Evolutionary conservation across 78 protist species (phyloP), one percentile per base, ranked within the genome.

Genomic region (Polysphondylium violaceum): DNA sequence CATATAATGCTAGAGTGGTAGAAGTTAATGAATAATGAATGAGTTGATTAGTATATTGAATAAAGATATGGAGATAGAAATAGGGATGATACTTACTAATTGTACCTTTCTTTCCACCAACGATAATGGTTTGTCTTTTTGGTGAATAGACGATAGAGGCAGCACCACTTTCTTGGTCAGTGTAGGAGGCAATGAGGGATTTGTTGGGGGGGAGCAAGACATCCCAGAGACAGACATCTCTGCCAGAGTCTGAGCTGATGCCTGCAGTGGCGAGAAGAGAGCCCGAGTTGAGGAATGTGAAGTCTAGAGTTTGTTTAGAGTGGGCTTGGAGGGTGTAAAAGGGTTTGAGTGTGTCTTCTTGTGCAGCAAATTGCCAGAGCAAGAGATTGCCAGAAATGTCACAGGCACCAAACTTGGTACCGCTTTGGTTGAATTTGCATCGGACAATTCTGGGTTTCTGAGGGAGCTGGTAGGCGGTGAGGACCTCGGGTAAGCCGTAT

Each of bases 191-290:
- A 38, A 87, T 68, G 27, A 87, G 25, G 21, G 93, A 87, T 56
- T 72, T 67, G 44, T 59, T 38, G 12, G 86, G 77, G 25, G 93
- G 93, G 11, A 87, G 33, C 12, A 87, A 21, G 5, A 69, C 76
- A 60, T 87, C 93, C 93, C 93, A 87, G 36, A 87, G 55, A 64
- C 93, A 87, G 0, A 87, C 83, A 47, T 87, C 86, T n/a, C 77
- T 61, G 27, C 61, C 44, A 27, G 36, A 14, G 23, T 87, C 74
- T 21, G 7, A 23, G 44, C 74, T 41, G 6, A 87, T 75, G 64
- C 93, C 93, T 2, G 93, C 93, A 8, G 93, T 76, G 2, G 93
- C 93, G 27, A 87, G 43, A 25, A 87, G 25, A 44, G 77, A 63
- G 8, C 93, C 93, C 25, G 74, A 23, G 23, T 87, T 87, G 17